A percentile compares a stretch with the other conserved stretches of the same genome.
Evolutionary conservation across 306 rosid genomes (phyloP).

Genomic region (Dicorynia guianensis): DNA sequence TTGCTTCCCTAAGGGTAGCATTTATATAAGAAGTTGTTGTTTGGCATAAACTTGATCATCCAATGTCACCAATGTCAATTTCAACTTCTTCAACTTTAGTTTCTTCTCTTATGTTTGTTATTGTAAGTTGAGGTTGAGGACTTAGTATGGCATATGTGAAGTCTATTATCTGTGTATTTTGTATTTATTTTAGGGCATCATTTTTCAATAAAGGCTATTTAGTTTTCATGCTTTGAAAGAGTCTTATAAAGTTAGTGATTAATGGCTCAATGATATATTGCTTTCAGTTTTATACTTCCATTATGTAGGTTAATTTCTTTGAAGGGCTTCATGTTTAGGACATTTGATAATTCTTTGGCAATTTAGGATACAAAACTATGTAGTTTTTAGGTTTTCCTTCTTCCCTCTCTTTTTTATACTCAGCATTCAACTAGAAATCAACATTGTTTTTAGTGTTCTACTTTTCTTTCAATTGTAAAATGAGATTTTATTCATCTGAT

Average conservation of each 20-base stretch:
- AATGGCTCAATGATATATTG: neutral
- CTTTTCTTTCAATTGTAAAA: constrained; percentile 22
- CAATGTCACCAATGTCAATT: constrained; percentile 89
- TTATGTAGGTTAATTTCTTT: constrained; percentile 3
- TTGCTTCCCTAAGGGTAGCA: constrained; percentile 85
- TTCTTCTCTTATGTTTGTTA: constrained; percentile 9
- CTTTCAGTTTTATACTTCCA: constrained; percentile 16
- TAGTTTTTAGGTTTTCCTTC: constrained; percentile 30
- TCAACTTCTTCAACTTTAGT: constrained; percentile 20
- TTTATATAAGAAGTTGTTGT: constrained; percentile 97
- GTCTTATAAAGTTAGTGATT: too few species aligned
- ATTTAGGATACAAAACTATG: neutral
- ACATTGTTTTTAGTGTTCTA: too few species aligned
- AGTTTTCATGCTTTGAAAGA: too few species aligned
- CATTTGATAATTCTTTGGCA: constrained; percentile 25
- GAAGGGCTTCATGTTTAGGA: constrained; percentile 22
- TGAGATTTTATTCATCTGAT: neutral
- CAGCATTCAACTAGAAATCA: constrained; percentile 8
- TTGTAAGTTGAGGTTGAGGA: constrained; percentile 21
- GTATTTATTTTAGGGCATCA: neutral
- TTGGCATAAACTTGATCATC: constrained; percentile 99
- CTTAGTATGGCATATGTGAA: constrained; percentile 22
- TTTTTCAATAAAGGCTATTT: too few species aligned
- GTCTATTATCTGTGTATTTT: constrained; percentile 5
- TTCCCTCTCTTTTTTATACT: neutral